These are phyloP conservation scores for Amaranthus hypochondriacus DNA, from an alignment of 148 eudicot genomes.

Conservation along the genomic window DNA sequence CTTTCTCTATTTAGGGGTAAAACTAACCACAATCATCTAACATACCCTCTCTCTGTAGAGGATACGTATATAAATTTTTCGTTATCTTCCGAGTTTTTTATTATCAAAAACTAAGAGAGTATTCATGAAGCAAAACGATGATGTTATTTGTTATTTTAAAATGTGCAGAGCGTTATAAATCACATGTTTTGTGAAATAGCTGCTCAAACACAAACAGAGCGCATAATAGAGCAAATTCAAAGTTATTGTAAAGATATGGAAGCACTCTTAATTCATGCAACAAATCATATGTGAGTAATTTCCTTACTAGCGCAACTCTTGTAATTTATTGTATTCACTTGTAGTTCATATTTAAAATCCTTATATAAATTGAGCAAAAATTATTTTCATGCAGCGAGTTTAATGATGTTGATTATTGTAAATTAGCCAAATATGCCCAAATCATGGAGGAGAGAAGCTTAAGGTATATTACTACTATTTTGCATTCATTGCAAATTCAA, in stretches of 20 bases:
- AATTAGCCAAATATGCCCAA: slow-evolving; percentile 10
- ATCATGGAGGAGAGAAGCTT: slow-evolving; percentile 27
- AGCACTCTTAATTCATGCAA: slow-evolving; percentile 14
- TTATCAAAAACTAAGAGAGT: no score
- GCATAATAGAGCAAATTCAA: slow-evolving; percentile 15
- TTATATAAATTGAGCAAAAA: neutral
- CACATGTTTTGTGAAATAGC: slow-evolving; percentile 12
- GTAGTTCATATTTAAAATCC: neutral
- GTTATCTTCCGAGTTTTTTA: no score
- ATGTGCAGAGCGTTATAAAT: slow-evolving; percentile 22
- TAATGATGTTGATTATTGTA: slow-evolving; percentile 19
- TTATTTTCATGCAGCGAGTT: slow-evolving; percentile 3
- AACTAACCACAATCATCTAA: no score
- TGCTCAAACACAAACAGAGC: neutral
- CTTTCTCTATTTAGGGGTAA: no score
- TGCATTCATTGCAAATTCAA: no score
- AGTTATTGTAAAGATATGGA: slow-evolving; percentile 24
- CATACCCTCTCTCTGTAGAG: no score
- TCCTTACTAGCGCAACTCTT: neutral
- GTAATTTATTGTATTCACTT: neutral
- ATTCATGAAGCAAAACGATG: no score
- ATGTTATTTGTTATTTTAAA: no score
- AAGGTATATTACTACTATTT: slow-evolving; percentile 6
- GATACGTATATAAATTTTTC: no score
- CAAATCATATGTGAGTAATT: slow-evolving; percentile 9